phyloP scores from a whole-genome alignment of 2,329 filamentous ascomycete species.

The Aaosphaeria arxii region DNA sequence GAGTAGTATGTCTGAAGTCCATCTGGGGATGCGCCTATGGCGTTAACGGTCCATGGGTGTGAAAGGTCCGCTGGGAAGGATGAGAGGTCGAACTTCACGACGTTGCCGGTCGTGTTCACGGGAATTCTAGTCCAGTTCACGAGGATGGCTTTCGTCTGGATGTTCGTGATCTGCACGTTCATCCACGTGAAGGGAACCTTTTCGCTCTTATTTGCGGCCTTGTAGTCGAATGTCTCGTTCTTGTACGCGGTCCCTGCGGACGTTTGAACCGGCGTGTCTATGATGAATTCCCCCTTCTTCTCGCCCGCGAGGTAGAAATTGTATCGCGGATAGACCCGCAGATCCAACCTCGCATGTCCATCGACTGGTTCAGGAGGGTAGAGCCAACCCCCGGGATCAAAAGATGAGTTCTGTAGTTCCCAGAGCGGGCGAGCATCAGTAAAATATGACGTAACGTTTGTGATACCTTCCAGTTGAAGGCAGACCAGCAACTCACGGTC shows the following conservation, averaged over 20 bases:
- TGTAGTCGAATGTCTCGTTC: conserved; percentile 11
- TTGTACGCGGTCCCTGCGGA: conserved; percentile 38
- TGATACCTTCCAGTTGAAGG: neutral
- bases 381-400: conserved; percentile 49
- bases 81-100: conserved; percentile 28
- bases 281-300: conserved; percentile 45
- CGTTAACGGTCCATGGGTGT: conserved; percentile 37
- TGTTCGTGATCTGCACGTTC: conserved; percentile 20
- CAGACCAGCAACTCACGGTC: conserved; percentile 19
- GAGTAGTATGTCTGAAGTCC: conserved; percentile 33
- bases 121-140: conserved; percentile 23
- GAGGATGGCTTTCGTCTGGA: conserved; percentile 16
- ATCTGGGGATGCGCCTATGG: conserved; percentile 30
- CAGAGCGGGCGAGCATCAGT: neutral
- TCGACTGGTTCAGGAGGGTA: conserved; percentile 30
- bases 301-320: conserved; percentile 46
- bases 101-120: conserved; percentile 37
- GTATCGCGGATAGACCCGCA: conserved; percentile 47
- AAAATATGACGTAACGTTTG: neutral
- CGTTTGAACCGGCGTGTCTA: conserved; percentile 51
- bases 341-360: conserved; percentile 33
- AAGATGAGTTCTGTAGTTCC: conserved; percentile 40
- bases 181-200: conserved; percentile 21
- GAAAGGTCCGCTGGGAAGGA: neutral
- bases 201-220: conserved; percentile 1